These are phyloP conservation scores for Fusarium sp. DNA, from an alignment of 2,329 filamentous ascomycete genomes.

Conservation along the genomic window DNA sequence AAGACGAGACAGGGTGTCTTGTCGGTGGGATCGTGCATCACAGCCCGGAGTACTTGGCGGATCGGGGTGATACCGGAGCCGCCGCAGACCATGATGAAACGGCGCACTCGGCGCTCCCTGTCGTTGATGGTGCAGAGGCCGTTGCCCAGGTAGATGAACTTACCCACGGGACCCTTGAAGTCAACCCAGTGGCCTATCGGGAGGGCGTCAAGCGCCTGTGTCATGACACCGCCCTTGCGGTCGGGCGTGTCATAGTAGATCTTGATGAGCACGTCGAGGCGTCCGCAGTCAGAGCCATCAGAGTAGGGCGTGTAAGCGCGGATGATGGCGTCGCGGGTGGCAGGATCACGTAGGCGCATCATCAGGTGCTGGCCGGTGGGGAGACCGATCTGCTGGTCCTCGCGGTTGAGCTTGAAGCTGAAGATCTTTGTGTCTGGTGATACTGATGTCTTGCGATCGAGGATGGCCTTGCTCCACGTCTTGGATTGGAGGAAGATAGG, in stretches of 20 bases:
- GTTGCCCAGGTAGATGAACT: constrained; percentile 80
- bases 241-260: constrained; percentile 74
- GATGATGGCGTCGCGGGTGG: constrained; percentile 77
- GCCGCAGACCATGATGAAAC: constrained; percentile 87
- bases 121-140: constrained; percentile 72
- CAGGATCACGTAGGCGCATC: constrained; percentile 80
- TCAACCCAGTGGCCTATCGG: constrained; percentile 79
- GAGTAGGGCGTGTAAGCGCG: constrained; percentile 89
- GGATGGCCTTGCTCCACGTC: constrained; percentile 76
- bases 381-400: constrained; percentile 76
- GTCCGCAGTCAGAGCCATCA: constrained; percentile 67
- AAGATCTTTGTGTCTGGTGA: constrained; percentile 86
- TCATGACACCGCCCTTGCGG: constrained; percentile 80
- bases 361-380: constrained; percentile 89
- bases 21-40: constrained; percentile 68
- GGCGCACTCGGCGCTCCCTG: constrained; percentile 65
- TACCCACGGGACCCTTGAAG: constrained; percentile 88
- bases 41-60: constrained; percentile 81
- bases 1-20: constrained; percentile 76
- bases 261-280: constrained; percentile 82
- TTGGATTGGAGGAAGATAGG: constrained; percentile 77
- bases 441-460: constrained; percentile 74
- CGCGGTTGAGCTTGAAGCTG: constrained; percentile 80
- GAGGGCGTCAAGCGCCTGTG: constrained; percentile 77
- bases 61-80: constrained; percentile 95